phyloP scores from a whole-genome alignment of 192 early-diverging fungal species.

The Podila clonocystis region DNA sequence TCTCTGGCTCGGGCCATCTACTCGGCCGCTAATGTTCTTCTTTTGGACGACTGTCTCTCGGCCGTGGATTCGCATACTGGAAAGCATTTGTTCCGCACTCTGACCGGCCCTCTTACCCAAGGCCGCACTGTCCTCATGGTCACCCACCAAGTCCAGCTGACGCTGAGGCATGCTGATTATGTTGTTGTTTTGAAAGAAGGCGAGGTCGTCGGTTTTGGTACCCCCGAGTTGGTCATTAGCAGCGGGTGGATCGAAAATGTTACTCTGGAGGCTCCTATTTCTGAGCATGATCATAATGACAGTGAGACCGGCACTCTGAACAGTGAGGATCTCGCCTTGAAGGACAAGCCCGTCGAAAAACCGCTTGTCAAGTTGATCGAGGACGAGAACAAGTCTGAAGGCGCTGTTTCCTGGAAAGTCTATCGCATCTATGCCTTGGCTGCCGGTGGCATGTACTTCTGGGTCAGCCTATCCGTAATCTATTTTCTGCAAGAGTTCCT shows the following conservation, averaged over 20 bases:
- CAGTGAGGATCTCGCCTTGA: slow-evolving; percentile 51
- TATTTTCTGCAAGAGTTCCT: slow-evolving; percentile 57
- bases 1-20: slow-evolving; percentile 91
- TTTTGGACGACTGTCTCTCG: slow-evolving; percentile 91
- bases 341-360: slow-evolving; percentile 46
- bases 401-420: slow-evolving; percentile 78
- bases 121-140: slow-evolving; percentile 90
- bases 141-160: slow-evolving; percentile 84
- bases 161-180: slow-evolving; percentile 62
- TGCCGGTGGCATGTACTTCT: slow-evolving; percentile 69
- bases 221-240: slow-evolving; percentile 54
- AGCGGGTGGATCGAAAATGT: slow-evolving; percentile 58
- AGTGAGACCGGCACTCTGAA: slow-evolving; percentile 39
- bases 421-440: slow-evolving; percentile 81
- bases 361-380: slow-evolving; percentile 68
- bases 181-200: slow-evolving; percentile 72
- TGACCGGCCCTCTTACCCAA: slow-evolving; percentile 77
- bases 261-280: not conserved
- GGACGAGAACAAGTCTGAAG: slow-evolving; percentile 86
- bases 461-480: slow-evolving; percentile 59
- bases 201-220: slow-evolving; percentile 60
- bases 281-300: slow-evolving; percentile 16
- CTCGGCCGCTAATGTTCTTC: slow-evolving; percentile 66
- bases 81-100: slow-evolving; percentile 80
- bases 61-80: slow-evolving; percentile 97